Evolutionary conservation across 306 rosid genomes (phyloP).

Genomic region (Vachellia collinsii): DNA sequence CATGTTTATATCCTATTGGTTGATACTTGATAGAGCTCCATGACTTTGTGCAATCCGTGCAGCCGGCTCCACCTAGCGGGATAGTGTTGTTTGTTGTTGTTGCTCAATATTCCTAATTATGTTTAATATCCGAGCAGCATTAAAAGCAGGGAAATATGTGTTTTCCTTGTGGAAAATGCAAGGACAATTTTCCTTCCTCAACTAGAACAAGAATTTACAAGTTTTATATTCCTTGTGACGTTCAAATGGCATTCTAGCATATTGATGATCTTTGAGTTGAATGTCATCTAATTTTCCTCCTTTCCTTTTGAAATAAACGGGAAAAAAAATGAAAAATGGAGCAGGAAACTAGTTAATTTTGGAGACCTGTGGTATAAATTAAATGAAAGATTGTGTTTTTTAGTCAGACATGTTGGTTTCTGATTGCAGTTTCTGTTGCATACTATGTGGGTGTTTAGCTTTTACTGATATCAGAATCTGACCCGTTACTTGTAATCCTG

Average conservation of each 20-base stretch:
- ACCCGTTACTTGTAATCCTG: slow-evolving; percentile 26
- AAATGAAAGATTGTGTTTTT: slow-evolving; percentile 2
- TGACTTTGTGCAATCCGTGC: too few relatives aligned
- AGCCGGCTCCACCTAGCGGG: too few relatives aligned
- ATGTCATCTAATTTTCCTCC: not conserved
- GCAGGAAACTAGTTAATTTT: not conserved
- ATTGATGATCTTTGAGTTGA: not conserved
- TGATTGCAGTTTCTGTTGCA: slow-evolving; percentile 17
- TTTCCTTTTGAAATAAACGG: not conserved
- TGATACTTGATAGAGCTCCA: too few relatives aligned
- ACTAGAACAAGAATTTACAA: not conserved
- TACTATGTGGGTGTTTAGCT: not conserved
- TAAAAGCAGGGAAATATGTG: not conserved
- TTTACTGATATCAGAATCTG: not conserved
- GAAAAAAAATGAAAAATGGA: not conserved
- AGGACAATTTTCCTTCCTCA: not conserved
- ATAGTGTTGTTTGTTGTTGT: too few relatives aligned
- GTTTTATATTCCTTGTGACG: not conserved
- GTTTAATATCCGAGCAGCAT: not conserved
- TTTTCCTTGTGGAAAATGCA: not conserved
- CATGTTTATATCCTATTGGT: not conserved
- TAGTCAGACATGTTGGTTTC: slow-evolving; percentile 13
- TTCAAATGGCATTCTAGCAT: not conserved
- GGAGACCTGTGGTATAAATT: slow-evolving; percentile 9
- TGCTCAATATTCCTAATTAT: not conserved